Base-by-base conservation (phyloP, 2,329 filamentous ascomycete genomes). In the Mollisiaceae sp. region DNA sequence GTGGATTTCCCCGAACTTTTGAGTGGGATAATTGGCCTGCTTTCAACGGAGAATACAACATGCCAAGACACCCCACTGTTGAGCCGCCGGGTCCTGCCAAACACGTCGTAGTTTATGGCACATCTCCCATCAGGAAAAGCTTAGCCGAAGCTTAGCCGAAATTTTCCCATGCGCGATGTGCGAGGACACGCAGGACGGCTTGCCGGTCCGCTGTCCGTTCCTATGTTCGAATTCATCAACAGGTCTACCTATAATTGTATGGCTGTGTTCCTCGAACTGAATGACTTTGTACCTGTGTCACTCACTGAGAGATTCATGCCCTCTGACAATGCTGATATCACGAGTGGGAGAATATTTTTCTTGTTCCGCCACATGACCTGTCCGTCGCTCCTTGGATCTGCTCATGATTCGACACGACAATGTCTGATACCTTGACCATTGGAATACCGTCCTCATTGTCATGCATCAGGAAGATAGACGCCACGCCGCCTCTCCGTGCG, bases 401-500 rank as follows among this genome's bases (percentile, higher is more conserved):
- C 50, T 8, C 4, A 32, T 35, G 22, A 32, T 54, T 54, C 50
- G 50, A 54, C 14, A 24, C 18, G 14, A 27, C 14, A 12, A n/a
- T 24, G 27, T 35, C 35, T 20, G 27, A 50, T 50, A 32, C 4
- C 14, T 27, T 45, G 3, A 1, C 15, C 22, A 3, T 38, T 50
- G 35, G 22, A 39, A 50, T 35, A 60, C 50, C 22, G 36, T 32
- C 41, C 35, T 27, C 39, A 11, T 32, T 6, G 32, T 54, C 5
- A 50, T 50, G 4, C 22, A 50, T 50, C 32, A 24, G 8, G 24
- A 27, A 54, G 14, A 32, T 15, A 3, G 24, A 54, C 4, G 4
- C 59, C 63, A 59, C 41, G 59, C 60, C 57, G 60, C 27, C 32
- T 62, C 22, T 39, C 66, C 65, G 63, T 68, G 52, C 60, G 66